phyloP scores from a whole-genome alignment of 345 rosid species.

The Euphorbia tirucalli region DNA sequence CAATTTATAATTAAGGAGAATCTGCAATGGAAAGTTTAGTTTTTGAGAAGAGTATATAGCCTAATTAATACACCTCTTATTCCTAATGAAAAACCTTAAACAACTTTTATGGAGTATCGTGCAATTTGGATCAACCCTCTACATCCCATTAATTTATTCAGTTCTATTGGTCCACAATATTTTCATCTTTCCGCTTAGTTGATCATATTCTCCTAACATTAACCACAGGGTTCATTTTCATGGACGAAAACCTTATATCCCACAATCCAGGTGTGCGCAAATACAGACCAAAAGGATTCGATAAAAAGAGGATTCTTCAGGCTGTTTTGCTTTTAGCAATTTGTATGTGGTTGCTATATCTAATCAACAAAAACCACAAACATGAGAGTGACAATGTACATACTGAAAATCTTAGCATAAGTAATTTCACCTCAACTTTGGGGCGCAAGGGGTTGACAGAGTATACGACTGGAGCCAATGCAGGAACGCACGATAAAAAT shows the following conservation, averaged over 20 bases:
- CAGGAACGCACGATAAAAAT: neutral
- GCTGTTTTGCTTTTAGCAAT: neutral
- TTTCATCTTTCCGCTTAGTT: neutral
- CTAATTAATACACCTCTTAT: too few species aligned
- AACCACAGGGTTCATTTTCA: conserved; percentile 5
- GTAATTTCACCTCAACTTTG: neutral
- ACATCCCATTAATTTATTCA: too few species aligned
- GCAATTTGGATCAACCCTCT: too few species aligned
- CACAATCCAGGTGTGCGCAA: neutral
- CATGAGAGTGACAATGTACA: neutral
- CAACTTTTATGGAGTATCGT: too few species aligned
- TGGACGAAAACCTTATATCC: conserved; percentile 2
- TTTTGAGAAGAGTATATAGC: too few species aligned
- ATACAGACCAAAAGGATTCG: neutral
- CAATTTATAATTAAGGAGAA: too few species aligned
- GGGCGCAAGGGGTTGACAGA: conserved; percentile 4
- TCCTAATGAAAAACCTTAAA: too few species aligned
- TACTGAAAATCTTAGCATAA: neutral
- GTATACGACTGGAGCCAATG: neutral
- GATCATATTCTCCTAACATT: neutral
- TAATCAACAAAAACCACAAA: neutral
- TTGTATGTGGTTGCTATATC: conserved; percentile 6
- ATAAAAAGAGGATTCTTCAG: conserved; percentile 1
- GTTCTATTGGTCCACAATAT: neutral
- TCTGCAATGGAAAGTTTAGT: too few species aligned